These are phyloP conservation scores for Chlorella sp. DNA, from an alignment of 139 green algal species.

Conservation along the genomic window DNA sequence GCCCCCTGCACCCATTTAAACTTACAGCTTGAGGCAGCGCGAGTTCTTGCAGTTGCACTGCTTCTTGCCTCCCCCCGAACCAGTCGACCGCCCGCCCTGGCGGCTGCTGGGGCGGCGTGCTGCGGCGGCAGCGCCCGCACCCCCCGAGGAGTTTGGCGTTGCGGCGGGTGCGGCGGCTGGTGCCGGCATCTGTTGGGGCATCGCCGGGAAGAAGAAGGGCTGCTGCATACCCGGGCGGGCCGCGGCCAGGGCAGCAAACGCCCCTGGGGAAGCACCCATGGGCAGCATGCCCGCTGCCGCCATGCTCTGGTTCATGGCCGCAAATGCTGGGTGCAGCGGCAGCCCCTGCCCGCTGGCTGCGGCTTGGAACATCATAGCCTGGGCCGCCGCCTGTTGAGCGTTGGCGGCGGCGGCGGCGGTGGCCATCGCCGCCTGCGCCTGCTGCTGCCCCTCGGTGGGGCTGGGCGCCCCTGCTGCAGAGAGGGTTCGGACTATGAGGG, in stretches of 20 bases:
- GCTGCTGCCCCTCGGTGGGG: conserved; percentile 14
- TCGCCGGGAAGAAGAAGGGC: conserved; percentile 27
- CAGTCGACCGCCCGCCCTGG: conserved; percentile 12
- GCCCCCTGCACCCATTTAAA: conserved; percentile 89
- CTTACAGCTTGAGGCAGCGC: conserved; percentile 86
- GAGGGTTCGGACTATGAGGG: not conserved
- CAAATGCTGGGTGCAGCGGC: conserved; percentile 6
- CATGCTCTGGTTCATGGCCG: conserved; percentile 6
- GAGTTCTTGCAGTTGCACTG: conserved; percentile 92
- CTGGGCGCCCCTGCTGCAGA: not conserved
- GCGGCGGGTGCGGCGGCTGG: not conserved
- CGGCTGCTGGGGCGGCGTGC: not conserved
- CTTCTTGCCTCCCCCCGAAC: conserved; percentile 27
- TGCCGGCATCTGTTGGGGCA: not conserved
- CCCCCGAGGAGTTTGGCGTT: not conserved
- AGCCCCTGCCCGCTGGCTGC: not conserved
- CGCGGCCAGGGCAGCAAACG: not conserved
- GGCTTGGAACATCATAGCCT: not conserved
- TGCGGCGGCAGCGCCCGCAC: not conserved
- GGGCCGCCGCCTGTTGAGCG: conserved; percentile 16
- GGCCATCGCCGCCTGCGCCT: conserved; percentile 5
- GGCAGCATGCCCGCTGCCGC: not conserved
- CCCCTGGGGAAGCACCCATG: not conserved
- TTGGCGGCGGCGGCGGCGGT: not conserved
- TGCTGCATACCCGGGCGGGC: conserved; percentile 1